Percentiles rank a stretch among this genome's conserved stretches.
Conservation (phyloP, 768 basidiomycete species). For the Tylopilus balloui region DNA sequence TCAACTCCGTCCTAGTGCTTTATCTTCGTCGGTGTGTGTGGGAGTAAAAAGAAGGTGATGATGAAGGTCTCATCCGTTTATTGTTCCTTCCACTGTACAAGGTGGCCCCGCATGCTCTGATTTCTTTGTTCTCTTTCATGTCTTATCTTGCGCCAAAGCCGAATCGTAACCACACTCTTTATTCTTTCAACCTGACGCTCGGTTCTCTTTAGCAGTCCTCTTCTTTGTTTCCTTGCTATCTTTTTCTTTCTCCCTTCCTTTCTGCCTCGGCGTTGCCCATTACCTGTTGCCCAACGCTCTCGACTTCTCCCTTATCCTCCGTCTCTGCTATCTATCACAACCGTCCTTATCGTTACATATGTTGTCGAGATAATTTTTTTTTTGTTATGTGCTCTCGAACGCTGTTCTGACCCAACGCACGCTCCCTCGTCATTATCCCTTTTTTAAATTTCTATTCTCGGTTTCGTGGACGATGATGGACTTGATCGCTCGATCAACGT, state of each 20-base stretch:
- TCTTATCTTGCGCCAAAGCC: not conserved
- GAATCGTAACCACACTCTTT: not conserved
- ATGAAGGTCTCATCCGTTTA: not conserved
- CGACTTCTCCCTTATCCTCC: not conserved
- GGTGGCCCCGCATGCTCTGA: not conserved
- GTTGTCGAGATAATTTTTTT: not conserved
- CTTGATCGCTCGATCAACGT: slow-evolving; percentile 10
- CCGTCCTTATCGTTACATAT: slow-evolving; percentile 5
- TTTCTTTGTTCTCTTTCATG: not conserved
- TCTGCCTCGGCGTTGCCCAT: not conserved
- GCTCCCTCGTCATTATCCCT: slow-evolving; percentile 4
- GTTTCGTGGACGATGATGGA: slow-evolving; percentile 7
- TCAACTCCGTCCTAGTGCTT: not conserved
- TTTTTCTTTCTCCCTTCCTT: too few species aligned
- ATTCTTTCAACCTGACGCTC: not conserved
- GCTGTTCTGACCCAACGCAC: slow-evolving; percentile 5
- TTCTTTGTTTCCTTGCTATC: too few species aligned
- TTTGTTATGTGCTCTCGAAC: not conserved
- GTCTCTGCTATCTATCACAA: not conserved
- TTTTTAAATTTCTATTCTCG: not conserved
- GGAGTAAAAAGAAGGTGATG: not conserved
- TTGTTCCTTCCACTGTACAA: not conserved
- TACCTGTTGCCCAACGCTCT: too few species aligned
- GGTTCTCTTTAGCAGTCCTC: not conserved
- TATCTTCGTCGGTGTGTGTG: not conserved